Percentiles rank a stretch among this genome's conserved stretches.
phyloP scores from a whole-genome alignment of 2,329 filamentous ascomycete species.

The Alternaria triticina region DNA sequence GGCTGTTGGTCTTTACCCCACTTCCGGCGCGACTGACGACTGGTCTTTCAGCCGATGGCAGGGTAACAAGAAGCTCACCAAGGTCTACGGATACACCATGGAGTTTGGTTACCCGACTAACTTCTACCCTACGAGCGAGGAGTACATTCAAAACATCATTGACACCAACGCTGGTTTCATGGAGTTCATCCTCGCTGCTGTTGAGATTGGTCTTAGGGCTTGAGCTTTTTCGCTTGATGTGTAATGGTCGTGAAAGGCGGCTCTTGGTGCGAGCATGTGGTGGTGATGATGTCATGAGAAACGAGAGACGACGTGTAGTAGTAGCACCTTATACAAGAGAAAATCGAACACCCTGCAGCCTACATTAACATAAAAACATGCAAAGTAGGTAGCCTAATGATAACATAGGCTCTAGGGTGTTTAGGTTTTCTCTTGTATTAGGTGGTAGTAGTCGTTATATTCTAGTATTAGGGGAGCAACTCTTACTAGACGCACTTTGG shows the following conservation, averaged over 20 bases:
- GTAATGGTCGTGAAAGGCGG: not conserved
- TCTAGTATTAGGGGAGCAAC: not conserved
- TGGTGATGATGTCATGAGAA: conserved; percentile 4
- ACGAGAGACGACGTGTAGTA: not conserved
- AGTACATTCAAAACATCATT: conserved; percentile 51
- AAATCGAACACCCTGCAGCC: no score
- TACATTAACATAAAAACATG: no score
- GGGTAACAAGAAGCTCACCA: conserved; percentile 45
- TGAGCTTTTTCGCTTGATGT: not conserved
- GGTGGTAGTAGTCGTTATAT: not conserved
- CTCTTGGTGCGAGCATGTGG: not conserved
- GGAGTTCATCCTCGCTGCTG: conserved; percentile 49
- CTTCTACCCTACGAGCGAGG: conserved; percentile 50
- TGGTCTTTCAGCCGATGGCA: conserved; percentile 48
- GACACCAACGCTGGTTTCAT: conserved; percentile 53
- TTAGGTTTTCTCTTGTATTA: no score
- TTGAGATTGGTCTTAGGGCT: conserved; percentile 39
- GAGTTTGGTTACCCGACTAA: conserved; percentile 51
- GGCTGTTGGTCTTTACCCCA: conserved; percentile 48
- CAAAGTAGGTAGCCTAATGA: no score
- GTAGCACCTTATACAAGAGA: not conserved
- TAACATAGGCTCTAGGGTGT: no score
- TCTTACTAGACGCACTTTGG: not conserved
- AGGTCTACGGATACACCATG: conserved; percentile 51
- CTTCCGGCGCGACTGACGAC: conserved; percentile 47